phyloP scores from a whole-genome alignment of 768 basidiomycete species.

The Panaeolus papilionaceus region DNA sequence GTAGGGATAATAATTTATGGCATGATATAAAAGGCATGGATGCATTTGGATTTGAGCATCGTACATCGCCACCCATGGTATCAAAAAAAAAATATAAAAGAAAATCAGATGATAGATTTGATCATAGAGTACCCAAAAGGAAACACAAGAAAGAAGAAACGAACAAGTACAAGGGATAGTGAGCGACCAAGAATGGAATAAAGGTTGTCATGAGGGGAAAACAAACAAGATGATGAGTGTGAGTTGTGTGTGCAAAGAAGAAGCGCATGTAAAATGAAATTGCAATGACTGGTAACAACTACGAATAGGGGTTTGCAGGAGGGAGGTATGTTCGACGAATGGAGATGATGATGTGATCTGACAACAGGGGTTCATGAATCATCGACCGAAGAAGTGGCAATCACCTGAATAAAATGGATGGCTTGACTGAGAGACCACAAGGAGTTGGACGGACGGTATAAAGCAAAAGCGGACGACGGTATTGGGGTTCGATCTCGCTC shows the following conservation, averaged over 20 bases:
- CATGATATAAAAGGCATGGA: conserved; percentile 9
- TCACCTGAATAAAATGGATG: conserved; percentile 2
- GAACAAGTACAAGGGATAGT: conserved; percentile 1
- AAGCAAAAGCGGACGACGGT: conserved; percentile 5
- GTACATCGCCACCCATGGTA: conserved; percentile 12
- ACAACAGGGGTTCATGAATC: background rate
- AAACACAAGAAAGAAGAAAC: background rate
- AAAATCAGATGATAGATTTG: conserved; percentile 15
- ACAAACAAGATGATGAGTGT: background rate
- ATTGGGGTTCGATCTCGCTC: conserved; percentile 2
- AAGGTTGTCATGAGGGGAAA: conserved; percentile 6
- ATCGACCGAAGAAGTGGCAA: conserved; percentile 6
- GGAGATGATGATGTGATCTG: conserved; percentile 2
- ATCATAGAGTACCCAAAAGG: background rate
- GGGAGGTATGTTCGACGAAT: background rate
- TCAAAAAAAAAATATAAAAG: conserved; percentile 1
- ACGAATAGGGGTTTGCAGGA: background rate
- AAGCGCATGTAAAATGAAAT: conserved; percentile 1
- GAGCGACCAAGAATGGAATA: conserved; percentile 1
- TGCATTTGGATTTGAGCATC: conserved; percentile 14
- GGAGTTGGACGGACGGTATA: conserved; percentile 8
- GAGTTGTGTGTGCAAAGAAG: background rate
- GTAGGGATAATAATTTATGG: conserved; percentile 6
- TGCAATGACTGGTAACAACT: background rate
- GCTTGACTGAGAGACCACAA: background rate